These are phyloP conservation scores for Atkinsonella hypoxylon DNA, from an alignment of 2,329 filamentous ascomycete genomes.

Conservation along the genomic window DNA sequence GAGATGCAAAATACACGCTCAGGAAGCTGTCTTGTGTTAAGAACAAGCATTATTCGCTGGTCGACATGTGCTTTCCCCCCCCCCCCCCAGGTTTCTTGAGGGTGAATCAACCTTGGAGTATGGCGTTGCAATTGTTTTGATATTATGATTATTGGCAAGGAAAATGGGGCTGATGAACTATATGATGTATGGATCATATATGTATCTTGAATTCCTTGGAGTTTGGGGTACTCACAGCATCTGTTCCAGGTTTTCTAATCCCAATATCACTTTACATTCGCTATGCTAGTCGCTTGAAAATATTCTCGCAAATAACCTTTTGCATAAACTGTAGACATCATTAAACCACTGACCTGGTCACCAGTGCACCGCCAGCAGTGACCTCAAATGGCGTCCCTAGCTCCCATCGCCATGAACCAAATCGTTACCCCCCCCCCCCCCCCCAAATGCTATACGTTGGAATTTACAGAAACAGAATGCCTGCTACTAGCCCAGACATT, in stretches of 20 bases:
- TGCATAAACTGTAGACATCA: background rate
- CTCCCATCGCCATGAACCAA: background rate
- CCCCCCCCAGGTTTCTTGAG: too few relatives aligned
- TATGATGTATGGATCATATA: too few relatives aligned
- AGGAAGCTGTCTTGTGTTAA: too few relatives aligned
- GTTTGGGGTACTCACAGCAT: too few relatives aligned
- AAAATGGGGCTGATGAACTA: too few relatives aligned
- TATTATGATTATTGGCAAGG: too few relatives aligned
- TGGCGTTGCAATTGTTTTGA: too few relatives aligned
- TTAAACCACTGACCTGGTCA: background rate
- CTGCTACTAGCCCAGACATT: background rate
- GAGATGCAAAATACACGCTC: background rate
- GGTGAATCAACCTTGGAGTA: too few relatives aligned
- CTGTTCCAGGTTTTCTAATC: too few relatives aligned
- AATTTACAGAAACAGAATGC: background rate
- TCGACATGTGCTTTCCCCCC: too few relatives aligned
- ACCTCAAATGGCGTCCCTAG: background rate
- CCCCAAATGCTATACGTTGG: background rate
- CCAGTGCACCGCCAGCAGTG: background rate
- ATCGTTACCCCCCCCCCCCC: background rate
- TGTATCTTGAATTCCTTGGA: too few relatives aligned
- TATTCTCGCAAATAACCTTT: background rate
- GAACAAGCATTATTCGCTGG: too few relatives aligned
- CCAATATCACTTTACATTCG: background rate
- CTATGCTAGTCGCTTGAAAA: background rate